Evolutionary conservation across 306 rosid genomes (phyloP), one percentile per base, ranked within the genome.

Genomic region (Acacia confusa): DNA sequence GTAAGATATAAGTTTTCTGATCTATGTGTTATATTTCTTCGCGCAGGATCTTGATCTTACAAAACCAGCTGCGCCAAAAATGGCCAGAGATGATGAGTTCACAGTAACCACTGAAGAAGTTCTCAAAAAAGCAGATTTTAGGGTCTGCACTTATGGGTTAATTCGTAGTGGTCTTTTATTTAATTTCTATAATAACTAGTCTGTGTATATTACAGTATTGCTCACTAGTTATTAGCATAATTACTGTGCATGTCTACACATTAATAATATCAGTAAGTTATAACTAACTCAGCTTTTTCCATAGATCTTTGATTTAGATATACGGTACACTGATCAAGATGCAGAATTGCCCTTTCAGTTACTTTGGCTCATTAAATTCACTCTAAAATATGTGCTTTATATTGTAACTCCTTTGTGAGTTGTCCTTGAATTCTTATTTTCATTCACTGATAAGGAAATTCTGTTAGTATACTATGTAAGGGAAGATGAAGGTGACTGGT

Each of bases 41-140:
- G 34, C 65, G 67, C 82, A 87, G 89, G 87, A 53, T 43, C 85
- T 86, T 73, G 89, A 86, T 84, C 83, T 86, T 52, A 86, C 82
- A 74, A 87, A 87, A 45, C 87, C 89, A 45, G 85, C 50, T 65
- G 82, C 64, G 28, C 79, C 3, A 38, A 84, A 43, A 79, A 40
- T 81, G 9, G 0, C 32, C 19, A 17, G 0, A 9, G 76, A 47
- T 70, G 1, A 6, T 1, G 87, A 81, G 44, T 84, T 87, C 60
- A 12, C 2, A 41, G 87, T 84, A 70, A 84, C 89, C 74, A 87
- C 89, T 50, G 85, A 84, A 78, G 89, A 87, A 84, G 89, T 81
- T 74, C 89, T 87, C 30, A 78, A 69, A 78, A 80, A 87, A 75
- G 89, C 89, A 63, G 87, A 87, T 87, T 87, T 87, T 81, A 84